Percentiles rank a stretch among this genome's conserved stretches.
phyloP scores from a whole-genome alignment of 2,329 filamentous ascomycete genomes.

The Talaromyces verruculosus region DNA sequence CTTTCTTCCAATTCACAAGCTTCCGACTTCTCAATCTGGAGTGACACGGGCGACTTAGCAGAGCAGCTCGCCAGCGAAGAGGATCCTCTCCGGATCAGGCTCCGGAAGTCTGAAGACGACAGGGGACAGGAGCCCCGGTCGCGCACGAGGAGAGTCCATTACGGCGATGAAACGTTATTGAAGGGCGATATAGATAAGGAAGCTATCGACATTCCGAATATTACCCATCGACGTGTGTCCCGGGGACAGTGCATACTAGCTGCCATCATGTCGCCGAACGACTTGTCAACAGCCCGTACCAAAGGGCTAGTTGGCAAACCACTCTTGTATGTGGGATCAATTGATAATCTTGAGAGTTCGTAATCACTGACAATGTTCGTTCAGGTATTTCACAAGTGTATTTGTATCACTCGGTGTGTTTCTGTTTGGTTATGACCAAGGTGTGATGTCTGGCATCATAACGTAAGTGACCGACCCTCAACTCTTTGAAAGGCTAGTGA shows the following conservation, averaged over 20 bases:
- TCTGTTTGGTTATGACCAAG: conserved; percentile 65
- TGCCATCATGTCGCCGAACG: conserved; percentile 78
- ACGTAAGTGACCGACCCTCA: conserved; percentile 49
- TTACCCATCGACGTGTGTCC: conserved; percentile 62
- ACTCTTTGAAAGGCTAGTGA: neutral
- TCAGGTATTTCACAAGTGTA: conserved; percentile 90
- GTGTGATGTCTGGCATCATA: conserved; percentile 69
- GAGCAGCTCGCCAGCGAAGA: conserved; percentile 83
- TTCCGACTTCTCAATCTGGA: conserved; percentile 80
- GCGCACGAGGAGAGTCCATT: conserved; percentile 60
- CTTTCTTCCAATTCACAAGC: conserved; percentile 55
- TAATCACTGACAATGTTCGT: conserved; percentile 1
- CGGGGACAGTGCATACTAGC: conserved; percentile 70
- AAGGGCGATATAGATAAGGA: conserved; percentile 38
- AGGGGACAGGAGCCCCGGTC: conserved; percentile 37
- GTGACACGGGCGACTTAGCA: conserved; percentile 90
- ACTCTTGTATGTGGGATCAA: conserved; percentile 67
- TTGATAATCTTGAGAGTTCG: conserved; percentile 1
- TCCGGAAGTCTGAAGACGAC: conserved; percentile 65
- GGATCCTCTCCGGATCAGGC: conserved; percentile 73
- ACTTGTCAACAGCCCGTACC: conserved; percentile 66
- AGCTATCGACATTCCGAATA: conserved; percentile 72
- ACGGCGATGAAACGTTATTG: conserved; percentile 37
- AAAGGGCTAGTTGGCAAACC: conserved; percentile 95
- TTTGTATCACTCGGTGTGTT: conserved; percentile 65